Base-by-base conservation (phyloP, 345 rosid species). In the Geranium brycei region DNA sequence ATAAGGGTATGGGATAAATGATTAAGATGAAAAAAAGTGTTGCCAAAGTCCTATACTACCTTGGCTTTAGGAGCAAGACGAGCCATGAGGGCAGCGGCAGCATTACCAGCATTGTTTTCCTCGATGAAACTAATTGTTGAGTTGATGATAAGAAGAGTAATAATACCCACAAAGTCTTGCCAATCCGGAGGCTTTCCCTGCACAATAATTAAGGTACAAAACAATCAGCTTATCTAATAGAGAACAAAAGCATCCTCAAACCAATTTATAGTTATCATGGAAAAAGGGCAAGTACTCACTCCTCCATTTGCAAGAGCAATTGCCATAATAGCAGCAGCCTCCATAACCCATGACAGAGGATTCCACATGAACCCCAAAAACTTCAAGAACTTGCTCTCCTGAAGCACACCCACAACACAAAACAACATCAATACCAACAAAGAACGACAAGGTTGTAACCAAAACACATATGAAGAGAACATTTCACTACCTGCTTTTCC, bases 271-370 rank as follows among this genome's bases (percentile, higher is more conserved):
- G n/a, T n/a, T n/a, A n/a, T n/a, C n/a, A n/a, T n/a, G n/a, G n/a
- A n/a, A n/a, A n/a, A n/a, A n/a, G n/a, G n/a, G n/a, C n/a, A n/a
- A n/a, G n/a, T 17, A 63, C 95, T 81, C 69, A 87, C 97, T 79
- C 98, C 98, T 83, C 97, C 98, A 69, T 92, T 92, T 62, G 98
- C 98, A 79, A 92, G 95, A 64, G 91, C 96, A 82, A 92, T 90
- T 59, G 98, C 97, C 98, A 92, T 92, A 59, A 92, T 79, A 35
- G 98, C 98, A 68, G 98, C 98, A 70, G 96, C 95, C 75, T 92
- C 98, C 97, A 92, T 92, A 62, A 92, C 98, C 98, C 97, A 92
- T 23, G 98, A 92, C 60, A 92, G 85, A 72, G 98, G 98, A 71
- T 92, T 92, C 98, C 98, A 92, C 98, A 92, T 89, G 71, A 92